phyloP scores from a whole-genome alignment of 1,139 yeast genomes.

The Taphrina wiesneri region DNA sequence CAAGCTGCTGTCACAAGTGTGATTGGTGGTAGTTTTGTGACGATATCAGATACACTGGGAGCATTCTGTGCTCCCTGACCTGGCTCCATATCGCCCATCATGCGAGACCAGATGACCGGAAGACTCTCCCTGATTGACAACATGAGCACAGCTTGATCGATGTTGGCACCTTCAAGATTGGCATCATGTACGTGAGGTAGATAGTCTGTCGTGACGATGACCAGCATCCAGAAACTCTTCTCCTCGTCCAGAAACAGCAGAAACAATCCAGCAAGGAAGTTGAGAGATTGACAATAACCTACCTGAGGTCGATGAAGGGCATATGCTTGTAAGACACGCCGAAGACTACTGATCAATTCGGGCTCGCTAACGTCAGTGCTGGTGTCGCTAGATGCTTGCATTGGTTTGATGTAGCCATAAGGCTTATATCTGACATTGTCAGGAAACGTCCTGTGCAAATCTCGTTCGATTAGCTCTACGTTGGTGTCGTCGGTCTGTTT shows the following conservation, averaged over 20 bases:
- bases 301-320: constrained; percentile 84
- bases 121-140: constrained; percentile 78
- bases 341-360: constrained; percentile 64
- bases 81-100: constrained; percentile 48
- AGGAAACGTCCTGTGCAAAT: constrained; percentile 88
- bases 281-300: constrained; percentile 93
- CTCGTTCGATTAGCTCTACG: constrained; percentile 86
- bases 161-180: constrained; percentile 87
- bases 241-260: constrained; percentile 86
- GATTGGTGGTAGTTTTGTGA: constrained; percentile 79
- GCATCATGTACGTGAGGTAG: constrained; percentile 91
- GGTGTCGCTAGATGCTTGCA: constrained; percentile 40
- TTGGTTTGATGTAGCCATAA: constrained; percentile 41
- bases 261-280: constrained; percentile 83
- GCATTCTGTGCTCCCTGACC: neutral
- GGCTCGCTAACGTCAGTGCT: constrained; percentile 44
- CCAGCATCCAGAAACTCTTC: constrained; percentile 78
- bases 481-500: constrained; percentile 44
- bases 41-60: constrained; percentile 55
- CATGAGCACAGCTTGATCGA: constrained; percentile 93
- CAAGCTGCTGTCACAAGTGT: constrained; percentile 93
- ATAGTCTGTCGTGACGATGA: constrained; percentile 77
- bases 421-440: constrained; percentile 75
- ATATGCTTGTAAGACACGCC: constrained; percentile 81
- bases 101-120: constrained; percentile 73